Evolutionary conservation across 2,329 filamentous ascomycete species (phyloP), one percentile per base, ranked within the genome.

Genomic region (Plenodomus biglobosus): DNA sequence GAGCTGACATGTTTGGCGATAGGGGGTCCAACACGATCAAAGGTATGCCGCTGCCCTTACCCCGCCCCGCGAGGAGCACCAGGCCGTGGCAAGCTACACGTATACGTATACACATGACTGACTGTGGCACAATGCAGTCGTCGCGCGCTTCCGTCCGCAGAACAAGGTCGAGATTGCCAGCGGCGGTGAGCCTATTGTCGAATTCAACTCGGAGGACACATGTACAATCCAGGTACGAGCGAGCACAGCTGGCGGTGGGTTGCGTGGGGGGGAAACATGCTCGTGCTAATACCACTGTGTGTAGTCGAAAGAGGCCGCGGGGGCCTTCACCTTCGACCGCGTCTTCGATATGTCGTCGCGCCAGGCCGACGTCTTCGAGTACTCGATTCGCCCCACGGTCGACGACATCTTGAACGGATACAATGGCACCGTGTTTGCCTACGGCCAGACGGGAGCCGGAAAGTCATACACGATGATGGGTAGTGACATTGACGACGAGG

Each of bases 401-500:
- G 92, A 97, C 77, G 94, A 97, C 72, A 96, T 99, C 61, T 82
- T 99, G 59, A 96, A 97, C 75, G 94, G 94, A 58, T 99, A 99
- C 83, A 99, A 99, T 78, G 94, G 92, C 70, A 97, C 92, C 13
- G 92, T 99, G 61, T 97, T 99, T 66, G 94, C 94, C 55, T 99
- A 99, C 72, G 94, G 94, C 59, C 94, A 97, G 80, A 99, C 94
- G 1, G 94, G 94, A 73, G 92, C 92, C 11, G 94, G 94, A 79
- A 99, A 99, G 80, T 97, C 94, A 18, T 97, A 95, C 73, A 97
- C 94, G 44, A 99, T 99, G 94, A 95, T 95, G 90, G 90, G 89
- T 52, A 88, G 88, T 42, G 92, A 92, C 73, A 96, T 99, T 76
- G 90, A 95, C 68, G 90, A 96, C 73, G 85, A 89, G 2, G 82